Percentiles rank a stretch among this genome's conserved stretches.
Conservation (phyloP, 768 basidiomycete genomes). For the Cystofilobasidium macerans region DNA sequence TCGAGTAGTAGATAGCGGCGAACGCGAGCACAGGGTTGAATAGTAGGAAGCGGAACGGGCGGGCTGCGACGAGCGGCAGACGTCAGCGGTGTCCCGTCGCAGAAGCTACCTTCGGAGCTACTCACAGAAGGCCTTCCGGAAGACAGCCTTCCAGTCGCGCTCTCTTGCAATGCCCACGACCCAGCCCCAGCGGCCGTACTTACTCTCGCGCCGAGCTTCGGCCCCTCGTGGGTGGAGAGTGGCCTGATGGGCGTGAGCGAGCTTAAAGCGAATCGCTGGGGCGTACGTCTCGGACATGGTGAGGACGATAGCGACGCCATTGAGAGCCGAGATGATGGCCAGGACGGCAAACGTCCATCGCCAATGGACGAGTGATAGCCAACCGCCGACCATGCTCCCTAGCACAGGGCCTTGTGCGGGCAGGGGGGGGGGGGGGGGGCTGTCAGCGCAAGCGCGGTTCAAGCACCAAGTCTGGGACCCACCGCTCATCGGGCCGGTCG, state of each 20-base stretch:
- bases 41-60: conserved; percentile 17
- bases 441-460: not conserved
- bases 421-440: not conserved
- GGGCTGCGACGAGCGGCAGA: conserved; percentile 3
- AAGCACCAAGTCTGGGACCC: not conserved
- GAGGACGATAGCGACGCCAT: not conserved
- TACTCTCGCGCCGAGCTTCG: not conserved
- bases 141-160: conserved; percentile 11
- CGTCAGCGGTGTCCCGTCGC: no score
- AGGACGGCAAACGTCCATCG: conserved; percentile 21
- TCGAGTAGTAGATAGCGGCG: conserved; percentile 12
- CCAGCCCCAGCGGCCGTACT: conserved; percentile 2
- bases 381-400: conserved; percentile 16
- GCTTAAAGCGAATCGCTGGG: conserved; percentile 15
- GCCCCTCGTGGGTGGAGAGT: not conserved
- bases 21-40: conserved; percentile 13
- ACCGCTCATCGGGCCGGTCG: conserved; percentile 21
- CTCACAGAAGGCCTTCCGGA: conserved; percentile 19
- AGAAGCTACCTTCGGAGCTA: no score
- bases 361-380: conserved; percentile 10
- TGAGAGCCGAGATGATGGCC: conserved; percentile 19
- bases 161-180: conserved; percentile 8
- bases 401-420: not conserved
- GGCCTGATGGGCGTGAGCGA: not conserved
- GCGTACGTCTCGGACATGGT: conserved; percentile 18